These are phyloP conservation scores for Solanum piurae DNA, from an alignment of 257 asterid species.

Conservation along the genomic window DNA sequence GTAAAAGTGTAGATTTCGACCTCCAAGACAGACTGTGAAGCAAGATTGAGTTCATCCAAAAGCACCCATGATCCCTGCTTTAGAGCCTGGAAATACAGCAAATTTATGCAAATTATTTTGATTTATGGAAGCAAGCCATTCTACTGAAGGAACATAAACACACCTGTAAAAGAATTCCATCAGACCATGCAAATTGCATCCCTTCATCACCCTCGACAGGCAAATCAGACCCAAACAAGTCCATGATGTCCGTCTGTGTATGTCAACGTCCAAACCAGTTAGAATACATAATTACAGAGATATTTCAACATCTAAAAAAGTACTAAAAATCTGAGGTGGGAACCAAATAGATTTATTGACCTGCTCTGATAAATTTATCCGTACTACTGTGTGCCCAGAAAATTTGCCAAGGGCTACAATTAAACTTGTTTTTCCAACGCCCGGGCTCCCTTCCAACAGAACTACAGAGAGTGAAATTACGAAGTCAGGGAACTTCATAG, in stretches of 20 bases:
- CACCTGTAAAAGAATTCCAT: slow-evolving; percentile 97
- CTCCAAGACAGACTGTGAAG: slow-evolving; percentile 99
- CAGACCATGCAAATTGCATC: slow-evolving; percentile 94
- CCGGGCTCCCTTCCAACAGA: slow-evolving; percentile 97
- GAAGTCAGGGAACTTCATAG: slow-evolving; percentile 16
- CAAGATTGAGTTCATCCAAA: slow-evolving; percentile 95
- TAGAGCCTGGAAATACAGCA: slow-evolving; percentile 54
- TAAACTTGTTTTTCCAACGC: slow-evolving; percentile 96
- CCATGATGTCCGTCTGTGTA: slow-evolving; percentile 94
- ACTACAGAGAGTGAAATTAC: slow-evolving; percentile 32
- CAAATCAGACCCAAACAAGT: slow-evolving; percentile 88
- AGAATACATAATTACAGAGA: neutral
- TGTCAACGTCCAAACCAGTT: slow-evolving; percentile 10
- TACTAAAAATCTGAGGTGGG: neutral
- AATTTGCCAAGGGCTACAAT: slow-evolving; percentile 78
- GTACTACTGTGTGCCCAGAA: slow-evolving; percentile 86
- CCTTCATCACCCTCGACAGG: slow-evolving; percentile 92
- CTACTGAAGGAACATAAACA: neutral
- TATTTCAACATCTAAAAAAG: neutral
- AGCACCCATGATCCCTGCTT: slow-evolving; percentile 94
- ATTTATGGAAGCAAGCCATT: neutral
- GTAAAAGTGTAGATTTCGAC: slow-evolving; percentile 18
- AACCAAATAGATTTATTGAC: slow-evolving; percentile 21
- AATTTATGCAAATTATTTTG: neutral
- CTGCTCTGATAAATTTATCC: slow-evolving; percentile 98